A percentile compares a stretch with the other conserved stretches of the same genome.
Evolutionary conservation across 805 yeast genomes (phyloP).

Genomic region (Ogataea corticis): DNA sequence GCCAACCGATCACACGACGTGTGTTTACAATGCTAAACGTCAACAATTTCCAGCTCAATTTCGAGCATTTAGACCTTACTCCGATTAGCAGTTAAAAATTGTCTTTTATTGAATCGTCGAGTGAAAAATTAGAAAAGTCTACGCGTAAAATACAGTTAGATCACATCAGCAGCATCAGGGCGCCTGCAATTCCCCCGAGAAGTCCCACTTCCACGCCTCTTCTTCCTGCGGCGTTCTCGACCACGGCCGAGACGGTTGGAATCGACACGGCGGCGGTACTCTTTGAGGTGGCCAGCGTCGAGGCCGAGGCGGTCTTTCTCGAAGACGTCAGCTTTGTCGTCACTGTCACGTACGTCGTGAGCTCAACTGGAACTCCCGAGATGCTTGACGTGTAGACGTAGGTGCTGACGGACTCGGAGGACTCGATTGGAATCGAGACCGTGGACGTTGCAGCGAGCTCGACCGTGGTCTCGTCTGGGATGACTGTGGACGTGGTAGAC

Average conservation of each 20-base stretch:
- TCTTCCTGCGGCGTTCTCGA: constrained; percentile 19
- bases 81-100: too few relatives aligned
- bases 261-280: constrained; percentile 8
- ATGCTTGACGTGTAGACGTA: constrained; percentile 28
- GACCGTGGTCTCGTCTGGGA: constrained; percentile 16
- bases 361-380: constrained; percentile 26
- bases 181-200: constrained; percentile 3
- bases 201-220: constrained; percentile 12
- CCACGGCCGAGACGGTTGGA: constrained; percentile 17
- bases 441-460: constrained; percentile 22
- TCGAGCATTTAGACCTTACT: too few relatives aligned
- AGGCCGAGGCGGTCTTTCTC: constrained; percentile 5
- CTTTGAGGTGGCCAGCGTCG: constrained; percentile 6
- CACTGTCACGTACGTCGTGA: constrained; percentile 26
- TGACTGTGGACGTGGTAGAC: constrained; percentile 5
- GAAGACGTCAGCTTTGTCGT: constrained; percentile 4
- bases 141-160: constrained; percentile 14
- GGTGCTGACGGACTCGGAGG: constrained; percentile 14
- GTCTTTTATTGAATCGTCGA: not conserved
- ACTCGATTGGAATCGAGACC: constrained; percentile 22
- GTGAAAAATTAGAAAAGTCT: not conserved
- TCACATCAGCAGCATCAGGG: not conserved
- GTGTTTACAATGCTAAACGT: too few relatives aligned
- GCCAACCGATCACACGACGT: too few relatives aligned
- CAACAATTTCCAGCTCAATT: too few relatives aligned